Base-by-base conservation (phyloP, 768 basidiomycete species). In the Mrakia frigida region DNA sequence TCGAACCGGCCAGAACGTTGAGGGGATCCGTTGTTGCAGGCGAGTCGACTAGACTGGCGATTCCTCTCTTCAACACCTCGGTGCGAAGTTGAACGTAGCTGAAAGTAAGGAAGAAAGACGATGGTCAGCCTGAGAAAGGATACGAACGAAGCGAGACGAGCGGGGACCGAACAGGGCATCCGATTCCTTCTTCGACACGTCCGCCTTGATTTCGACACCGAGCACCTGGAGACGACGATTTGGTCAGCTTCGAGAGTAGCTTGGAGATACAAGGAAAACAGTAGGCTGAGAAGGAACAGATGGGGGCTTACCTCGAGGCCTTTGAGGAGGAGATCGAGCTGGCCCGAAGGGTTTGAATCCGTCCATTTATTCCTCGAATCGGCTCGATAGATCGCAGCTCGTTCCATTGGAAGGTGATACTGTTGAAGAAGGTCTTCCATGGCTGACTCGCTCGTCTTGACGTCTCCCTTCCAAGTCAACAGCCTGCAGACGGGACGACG, bases 401-500 rank as follows among this genome's bases (percentile, higher is more conserved):
- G 67, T 21, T 41, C 6, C 35, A 39, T 39, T 3, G 37, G 63
- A 65, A 65, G 56, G 6, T 56, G 56, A 28, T 9, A 18, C 25
- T 56, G 56, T 14, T n/a, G 6, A 2, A 56, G 56, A n/a, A 69
- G 67, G 11, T 39, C 41, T 25, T 31, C 7, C 31, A 72, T 50
- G 4, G 50, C 70, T 0, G 21, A 31, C 13, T n/a, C 35, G 16
- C 52, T 56, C 11, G 10, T 53, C 21, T 28, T 23, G 31, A 33
- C 6, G 33, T 53, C 53, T 87, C 89, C 89, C 85, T 88, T 87
- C 89, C 90, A 90, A 5, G 88, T 89, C 28, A 85, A 87, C 31
- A 91, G 83, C 63, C 89, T 90, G 79, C 4, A 31, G 31, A 28
- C 25, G 65, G 16, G 18, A 56, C n/a, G n/a, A n/a, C n/a, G n/a